A percentile compares a stretch with the other conserved stretches of the same genome.
Conservation (phyloP, 2,329 filamentous ascomycete genomes). For the Paraphaeosphaeria minitans region DNA sequence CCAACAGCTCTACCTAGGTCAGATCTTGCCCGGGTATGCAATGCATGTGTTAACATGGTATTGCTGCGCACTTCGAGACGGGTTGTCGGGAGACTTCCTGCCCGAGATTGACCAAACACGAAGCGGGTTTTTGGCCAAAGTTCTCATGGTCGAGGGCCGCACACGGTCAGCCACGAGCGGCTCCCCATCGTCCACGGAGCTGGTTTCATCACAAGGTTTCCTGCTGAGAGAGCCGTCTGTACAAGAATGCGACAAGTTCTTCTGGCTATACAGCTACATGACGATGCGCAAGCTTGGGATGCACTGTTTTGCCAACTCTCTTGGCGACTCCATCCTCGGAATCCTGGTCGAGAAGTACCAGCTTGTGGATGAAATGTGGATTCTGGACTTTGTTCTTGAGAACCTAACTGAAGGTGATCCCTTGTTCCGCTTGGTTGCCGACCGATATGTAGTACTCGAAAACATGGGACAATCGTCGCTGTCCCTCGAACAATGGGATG, state of each 20-base stretch:
- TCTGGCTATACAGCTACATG: conserved; percentile 17
- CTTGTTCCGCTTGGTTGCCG: background rate
- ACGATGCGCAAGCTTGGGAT: conserved; percentile 14
- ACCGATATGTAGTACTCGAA: background rate
- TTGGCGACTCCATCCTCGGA: conserved; percentile 10
- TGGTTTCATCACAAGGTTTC: conserved; percentile 6
- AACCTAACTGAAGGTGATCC: background rate
- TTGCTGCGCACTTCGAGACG: conserved; percentile 2
- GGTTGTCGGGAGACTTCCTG: conserved; percentile 7
- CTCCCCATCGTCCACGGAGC: too few relatives aligned
- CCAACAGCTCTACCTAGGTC: background rate
- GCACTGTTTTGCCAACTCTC: conserved; percentile 2
- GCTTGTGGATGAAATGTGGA: conserved; percentile 5
- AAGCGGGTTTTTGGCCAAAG: too few relatives aligned
- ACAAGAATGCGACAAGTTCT: conserved; percentile 13
- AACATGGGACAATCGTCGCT: background rate
- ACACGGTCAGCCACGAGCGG: too few relatives aligned
- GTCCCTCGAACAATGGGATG: background rate
- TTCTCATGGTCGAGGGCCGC: too few relatives aligned
- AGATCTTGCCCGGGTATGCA: conserved; percentile 11
- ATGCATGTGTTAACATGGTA: conserved; percentile 19
- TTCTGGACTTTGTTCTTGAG: background rate
- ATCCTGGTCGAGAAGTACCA: conserved; percentile 10
- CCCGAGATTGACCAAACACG: background rate
- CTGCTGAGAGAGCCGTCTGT: conserved; percentile 5